Conservation (phyloP, 495 filamentous ascomycete species). For the Penicillium egyptiacum region DNA sequence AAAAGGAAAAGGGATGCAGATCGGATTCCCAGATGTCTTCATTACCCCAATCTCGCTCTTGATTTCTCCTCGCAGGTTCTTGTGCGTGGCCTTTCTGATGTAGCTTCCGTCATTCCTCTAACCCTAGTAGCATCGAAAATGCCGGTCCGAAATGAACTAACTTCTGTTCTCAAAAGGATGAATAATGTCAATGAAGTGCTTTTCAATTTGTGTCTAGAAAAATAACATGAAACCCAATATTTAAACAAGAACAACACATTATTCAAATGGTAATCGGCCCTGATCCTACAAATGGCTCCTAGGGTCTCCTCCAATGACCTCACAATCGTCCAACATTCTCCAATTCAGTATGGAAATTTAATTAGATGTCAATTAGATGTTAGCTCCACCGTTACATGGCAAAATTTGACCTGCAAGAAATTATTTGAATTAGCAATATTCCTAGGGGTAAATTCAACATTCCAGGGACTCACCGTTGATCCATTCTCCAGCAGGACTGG, state of each 20-base stretch:
- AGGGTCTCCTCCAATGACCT: background rate
- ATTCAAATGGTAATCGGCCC: background rate
- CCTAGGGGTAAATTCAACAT: conserved; percentile 13
- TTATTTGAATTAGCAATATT: conserved; percentile 7
- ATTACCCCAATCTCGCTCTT: background rate
- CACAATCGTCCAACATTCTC: background rate
- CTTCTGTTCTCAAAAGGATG: background rate
- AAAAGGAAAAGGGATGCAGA: background rate
- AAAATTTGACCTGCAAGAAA: conserved; percentile 34
- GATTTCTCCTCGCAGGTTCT: background rate
- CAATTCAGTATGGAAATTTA: background rate
- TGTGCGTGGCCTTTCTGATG: background rate
- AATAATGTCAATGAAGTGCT: background rate
- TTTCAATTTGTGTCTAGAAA: background rate
- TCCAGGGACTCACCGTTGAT: conserved; percentile 52
- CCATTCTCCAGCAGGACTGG: conserved; percentile 58
- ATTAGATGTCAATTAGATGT: conserved; percentile 22
- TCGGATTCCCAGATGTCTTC: background rate
- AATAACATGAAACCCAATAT: background rate
- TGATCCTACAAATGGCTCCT: background rate
- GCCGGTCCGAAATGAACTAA: background rate
- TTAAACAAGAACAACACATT: background rate
- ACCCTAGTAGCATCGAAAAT: background rate
- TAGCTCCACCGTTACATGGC: conserved; percentile 38
- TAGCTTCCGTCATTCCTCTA: background rate